phyloP scores from a whole-genome alignment of 2,329 filamentous ascomycete species.

The Dactylonectria macrodidyma region DNA sequence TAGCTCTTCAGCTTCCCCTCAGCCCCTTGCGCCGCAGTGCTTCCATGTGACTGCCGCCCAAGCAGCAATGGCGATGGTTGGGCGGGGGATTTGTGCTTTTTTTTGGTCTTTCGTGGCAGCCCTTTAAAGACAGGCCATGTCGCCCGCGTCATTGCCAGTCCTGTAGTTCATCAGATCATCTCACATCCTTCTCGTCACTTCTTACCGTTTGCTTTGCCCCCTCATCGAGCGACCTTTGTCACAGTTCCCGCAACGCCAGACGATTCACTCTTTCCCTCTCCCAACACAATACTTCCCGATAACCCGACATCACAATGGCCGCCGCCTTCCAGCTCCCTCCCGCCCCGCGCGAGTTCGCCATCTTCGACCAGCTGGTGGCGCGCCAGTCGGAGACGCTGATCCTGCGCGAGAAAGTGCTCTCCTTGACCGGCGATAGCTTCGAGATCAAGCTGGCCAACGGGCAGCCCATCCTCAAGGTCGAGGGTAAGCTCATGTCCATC shows the following conservation, averaged over 20 bases:
- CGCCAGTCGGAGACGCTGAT: constrained; percentile 63
- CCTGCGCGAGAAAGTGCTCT: constrained; percentile 74
- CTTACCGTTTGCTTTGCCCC: background rate
- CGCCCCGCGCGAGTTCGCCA: constrained; percentile 53
- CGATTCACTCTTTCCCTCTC: background rate
- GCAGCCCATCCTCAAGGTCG: constrained; percentile 67
- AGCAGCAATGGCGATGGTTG: background rate
- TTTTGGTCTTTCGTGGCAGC: background rate
- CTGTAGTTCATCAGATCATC: background rate
- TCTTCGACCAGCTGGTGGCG: constrained; percentile 58
- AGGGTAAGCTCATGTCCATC: constrained; percentile 68
- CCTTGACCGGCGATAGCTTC: constrained; percentile 75
- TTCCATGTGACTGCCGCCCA: background rate
- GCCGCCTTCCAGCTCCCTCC: constrained; percentile 47
- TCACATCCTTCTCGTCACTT: background rate
- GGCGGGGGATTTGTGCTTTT: no score
- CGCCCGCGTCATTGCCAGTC: background rate
- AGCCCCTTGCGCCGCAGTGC: background rate
- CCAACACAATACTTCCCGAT: background rate
- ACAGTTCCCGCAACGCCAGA: background rate
- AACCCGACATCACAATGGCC: constrained; percentile 10
- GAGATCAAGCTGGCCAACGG: constrained; percentile 71
- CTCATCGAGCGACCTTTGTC: background rate
- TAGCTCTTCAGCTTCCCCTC: background rate
- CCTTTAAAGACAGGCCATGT: background rate